These are phyloP conservation scores for Alternaria hordeiaustralica DNA, from an alignment of 2,329 filamentous ascomycete species.

Conservation along the genomic window DNA sequence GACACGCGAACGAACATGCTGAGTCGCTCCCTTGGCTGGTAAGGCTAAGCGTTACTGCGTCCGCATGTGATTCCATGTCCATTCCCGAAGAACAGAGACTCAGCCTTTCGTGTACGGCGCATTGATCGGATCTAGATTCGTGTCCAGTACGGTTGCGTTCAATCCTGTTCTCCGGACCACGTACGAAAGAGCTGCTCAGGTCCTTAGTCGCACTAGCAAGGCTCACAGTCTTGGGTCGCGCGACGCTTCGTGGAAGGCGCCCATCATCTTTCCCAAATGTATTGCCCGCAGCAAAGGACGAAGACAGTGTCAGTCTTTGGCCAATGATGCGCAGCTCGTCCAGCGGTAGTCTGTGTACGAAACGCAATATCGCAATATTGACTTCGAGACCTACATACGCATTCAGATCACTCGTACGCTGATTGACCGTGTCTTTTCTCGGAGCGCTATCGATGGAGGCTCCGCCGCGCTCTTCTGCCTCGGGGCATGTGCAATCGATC, in stretches of 20 bases:
- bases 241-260: neutral
- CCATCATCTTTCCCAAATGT: neutral
- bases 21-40: neutral
- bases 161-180: neutral
- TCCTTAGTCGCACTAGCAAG: neutral
- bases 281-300: too few species aligned
- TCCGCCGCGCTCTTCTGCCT: neutral
- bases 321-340: neutral
- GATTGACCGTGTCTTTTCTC: neutral
- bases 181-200: neutral
- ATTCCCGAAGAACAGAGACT: neutral
- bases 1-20: neutral
- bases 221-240: neutral
- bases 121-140: neutral
- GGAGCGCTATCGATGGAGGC: neutral
- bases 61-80: neutral
- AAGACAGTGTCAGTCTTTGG: neutral
- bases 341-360: constrained; percentile 3
- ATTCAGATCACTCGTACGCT: neutral
- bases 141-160: neutral
- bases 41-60: neutral
- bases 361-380: constrained; percentile 10
- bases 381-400: neutral
- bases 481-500: neutral
- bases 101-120: neutral